Conservation (phyloP, 1,139 yeast genomes). For the Saccharomyces hybrid region DNA sequence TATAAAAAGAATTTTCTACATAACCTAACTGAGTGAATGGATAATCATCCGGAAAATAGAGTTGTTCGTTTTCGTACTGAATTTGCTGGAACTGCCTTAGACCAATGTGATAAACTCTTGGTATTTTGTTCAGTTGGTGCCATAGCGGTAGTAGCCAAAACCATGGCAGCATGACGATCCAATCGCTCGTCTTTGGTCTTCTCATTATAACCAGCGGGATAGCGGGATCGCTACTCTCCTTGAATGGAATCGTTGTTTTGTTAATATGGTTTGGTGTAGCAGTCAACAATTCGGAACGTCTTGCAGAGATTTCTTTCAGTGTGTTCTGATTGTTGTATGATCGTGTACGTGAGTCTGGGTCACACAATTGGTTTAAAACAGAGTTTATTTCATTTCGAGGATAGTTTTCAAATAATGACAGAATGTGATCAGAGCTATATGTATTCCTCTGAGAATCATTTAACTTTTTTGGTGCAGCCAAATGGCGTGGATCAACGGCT, state of each 20-base stretch:
- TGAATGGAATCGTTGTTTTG: constrained; percentile 13
- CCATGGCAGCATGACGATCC: constrained; percentile 75
- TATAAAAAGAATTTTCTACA: constrained; percentile 39
- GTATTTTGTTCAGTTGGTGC: constrained; percentile 54
- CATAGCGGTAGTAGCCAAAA: constrained; percentile 85
- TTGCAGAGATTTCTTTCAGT: constrained; percentile 44
- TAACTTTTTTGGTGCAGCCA: constrained; percentile 38
- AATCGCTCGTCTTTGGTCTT: constrained; percentile 37
- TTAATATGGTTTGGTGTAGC: constrained; percentile 23
- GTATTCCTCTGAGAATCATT: constrained; percentile 4
- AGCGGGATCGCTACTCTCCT: constrained; percentile 33
- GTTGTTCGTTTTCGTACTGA: constrained; percentile 47
- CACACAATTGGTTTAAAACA: constrained; percentile 35
- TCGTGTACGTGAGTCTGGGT: constrained; percentile 40
- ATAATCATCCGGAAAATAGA: constrained; percentile 65
- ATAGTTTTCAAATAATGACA: constrained; percentile 13
- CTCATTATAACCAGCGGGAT: constrained; percentile 59
- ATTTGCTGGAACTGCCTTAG: constrained; percentile 66
- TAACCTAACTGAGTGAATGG: constrained; percentile 58
- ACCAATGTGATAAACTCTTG: constrained; percentile 66
- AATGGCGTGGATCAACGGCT: constrained; percentile 68
- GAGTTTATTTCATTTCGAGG: constrained; percentile 19
- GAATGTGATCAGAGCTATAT: constrained; percentile 13
- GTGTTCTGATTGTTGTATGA: constrained; percentile 58
- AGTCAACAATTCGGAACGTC: constrained; percentile 32